phyloP scores from a whole-genome alignment of 176 grass and related monocot species.

The Avena eriantha region DNA sequence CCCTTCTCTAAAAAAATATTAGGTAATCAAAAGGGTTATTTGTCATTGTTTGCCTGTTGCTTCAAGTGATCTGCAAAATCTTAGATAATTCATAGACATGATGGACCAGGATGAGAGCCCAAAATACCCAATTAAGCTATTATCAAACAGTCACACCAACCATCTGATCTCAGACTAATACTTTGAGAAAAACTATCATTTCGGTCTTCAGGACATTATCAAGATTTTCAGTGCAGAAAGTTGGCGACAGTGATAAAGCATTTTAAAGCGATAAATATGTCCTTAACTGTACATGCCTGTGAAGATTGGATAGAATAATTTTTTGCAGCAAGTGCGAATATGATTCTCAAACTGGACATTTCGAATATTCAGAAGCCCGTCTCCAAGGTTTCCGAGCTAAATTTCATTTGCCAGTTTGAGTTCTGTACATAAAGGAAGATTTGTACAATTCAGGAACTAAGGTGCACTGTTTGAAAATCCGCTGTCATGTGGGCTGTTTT shows the following conservation, averaged over 20 bases:
- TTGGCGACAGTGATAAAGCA: neutral
- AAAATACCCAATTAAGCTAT: neutral
- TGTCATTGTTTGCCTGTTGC: constrained; percentile 5
- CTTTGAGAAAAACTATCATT: constrained; percentile 1
- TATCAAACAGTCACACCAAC: neutral
- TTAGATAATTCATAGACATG: constrained; percentile 13
- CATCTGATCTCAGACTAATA: neutral
- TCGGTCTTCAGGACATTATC: neutral
- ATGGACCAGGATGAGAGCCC: neutral
- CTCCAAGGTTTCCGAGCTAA: constrained; percentile 10
- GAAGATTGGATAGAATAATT: neutral
- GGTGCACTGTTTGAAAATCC: neutral
- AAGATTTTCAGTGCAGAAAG: neutral
- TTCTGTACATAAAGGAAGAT: neutral
- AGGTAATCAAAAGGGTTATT: neutral
- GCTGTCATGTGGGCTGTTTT: neutral
- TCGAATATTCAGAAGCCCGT: neutral
- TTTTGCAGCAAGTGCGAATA: neutral
- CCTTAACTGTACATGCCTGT: constrained; percentile 18
- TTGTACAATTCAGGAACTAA: neutral
- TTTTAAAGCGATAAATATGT: neutral
- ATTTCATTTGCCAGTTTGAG: neutral
- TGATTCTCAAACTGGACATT: neutral
- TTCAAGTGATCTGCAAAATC: neutral
- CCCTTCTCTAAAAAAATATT: too few species aligned